Base-by-base conservation (phyloP, 2,329 filamentous ascomycete genomes). In the Sarocladium oryzae region DNA sequence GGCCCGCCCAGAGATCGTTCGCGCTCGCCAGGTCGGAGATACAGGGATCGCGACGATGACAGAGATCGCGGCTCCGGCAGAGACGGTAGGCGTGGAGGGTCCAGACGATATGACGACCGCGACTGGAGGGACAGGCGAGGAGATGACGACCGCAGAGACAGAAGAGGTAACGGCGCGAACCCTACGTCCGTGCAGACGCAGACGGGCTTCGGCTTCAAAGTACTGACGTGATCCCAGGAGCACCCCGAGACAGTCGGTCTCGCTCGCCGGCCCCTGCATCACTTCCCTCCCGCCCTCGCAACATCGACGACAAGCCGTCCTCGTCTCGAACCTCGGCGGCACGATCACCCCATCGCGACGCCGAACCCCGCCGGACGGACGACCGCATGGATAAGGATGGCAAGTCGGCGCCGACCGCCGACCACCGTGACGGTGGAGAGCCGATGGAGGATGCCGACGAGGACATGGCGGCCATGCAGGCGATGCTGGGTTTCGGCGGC, bases 401-500 rank as follows among this genome's bases (percentile, higher is more conserved):
- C 16, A 49, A 51, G n/a, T n/a, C n/a, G n/a, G n/a, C n/a, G n/a
- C n/a, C n/a, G n/a, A n/a, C n/a, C n/a, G n/a, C n/a, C n/a, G n/a
- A n/a, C n/a, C n/a, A n/a, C n/a, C n/a, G n/a, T n/a, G n/a, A n/a
- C n/a, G n/a, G n/a, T n/a, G n/a, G n/a, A n/a, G 58, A 58, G 11
- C 56, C 56, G 7, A 58, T 66, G 43, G 63, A 59, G 30, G 72
- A 77, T 15, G 77, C 77, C 52, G 86, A 91, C 55, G 84, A 85
- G 55, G 82, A 84, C 49, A 74, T 86, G 63, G 81, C 78, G 51
- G 80, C 81, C 54, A 92, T 97, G 86, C 77, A 84, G 60, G 84
- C 85, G 48, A 82, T 91, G 73, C 91, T 99, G 88, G 93, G 93
- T 2, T 96, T 99, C 63, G 83, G 83, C 16, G 81, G 79, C 1